Evolutionary conservation across 2,329 filamentous ascomycete genomes (phyloP).

Genomic region (Trichoderma aggressivum): DNA sequence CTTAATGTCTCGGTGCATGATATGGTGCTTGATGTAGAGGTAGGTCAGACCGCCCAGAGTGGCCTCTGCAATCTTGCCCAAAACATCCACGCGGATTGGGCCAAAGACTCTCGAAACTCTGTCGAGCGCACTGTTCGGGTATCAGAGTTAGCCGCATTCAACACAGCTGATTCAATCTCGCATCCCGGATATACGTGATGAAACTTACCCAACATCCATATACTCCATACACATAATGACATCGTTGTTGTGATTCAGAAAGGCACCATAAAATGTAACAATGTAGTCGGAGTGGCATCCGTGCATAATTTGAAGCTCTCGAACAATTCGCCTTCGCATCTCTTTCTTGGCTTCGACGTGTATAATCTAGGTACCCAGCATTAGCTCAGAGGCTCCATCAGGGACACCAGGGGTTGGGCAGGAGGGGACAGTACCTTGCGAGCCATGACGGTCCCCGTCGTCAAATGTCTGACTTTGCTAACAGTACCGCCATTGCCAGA

Average conservation of each 20-base stretch:
- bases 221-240: conserved; percentile 99
- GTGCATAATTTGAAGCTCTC: conserved; percentile 97
- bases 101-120: conserved; percentile 92
- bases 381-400: background rate
- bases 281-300: conserved; percentile 96
- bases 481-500: conserved; percentile 97
- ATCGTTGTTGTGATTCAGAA: conserved; percentile 93
- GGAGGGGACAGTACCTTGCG: conserved; percentile 69
- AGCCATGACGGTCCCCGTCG: conserved; percentile 94
- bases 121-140: conserved; percentile 70
- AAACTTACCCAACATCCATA: conserved; percentile 91
- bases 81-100: conserved; percentile 89
- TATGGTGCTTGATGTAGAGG: conserved; percentile 90
- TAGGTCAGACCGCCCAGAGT: conserved; percentile 92
- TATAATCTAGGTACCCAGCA: conserved; percentile 64
- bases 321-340: conserved; percentile 92
- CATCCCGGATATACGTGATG: background rate
- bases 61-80: conserved; percentile 96
- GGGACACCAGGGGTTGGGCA: background rate
- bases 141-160: background rate
- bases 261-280: conserved; percentile 96
- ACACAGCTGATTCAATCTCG: background rate
- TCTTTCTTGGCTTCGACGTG: conserved; percentile 98
- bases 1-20: conserved; percentile 99
- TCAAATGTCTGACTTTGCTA: conserved; percentile 94